Conservation (phyloP, 2,329 filamentous ascomycete genomes). For the Triangularia verruculosa region DNA sequence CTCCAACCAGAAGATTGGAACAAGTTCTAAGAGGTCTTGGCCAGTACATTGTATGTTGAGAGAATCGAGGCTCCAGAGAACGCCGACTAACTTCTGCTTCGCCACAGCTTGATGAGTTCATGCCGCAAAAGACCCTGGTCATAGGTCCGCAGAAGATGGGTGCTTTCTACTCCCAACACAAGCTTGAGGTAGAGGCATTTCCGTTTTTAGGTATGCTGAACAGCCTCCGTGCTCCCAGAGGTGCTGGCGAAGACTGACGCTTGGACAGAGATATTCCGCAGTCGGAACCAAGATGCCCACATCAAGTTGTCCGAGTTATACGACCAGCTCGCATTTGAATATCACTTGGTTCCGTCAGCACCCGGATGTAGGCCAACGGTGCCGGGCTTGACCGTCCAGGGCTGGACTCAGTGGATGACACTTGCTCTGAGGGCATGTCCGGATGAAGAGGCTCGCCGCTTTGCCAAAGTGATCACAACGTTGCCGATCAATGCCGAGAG, state of each 20-base stretch:
- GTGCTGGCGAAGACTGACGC: background rate
- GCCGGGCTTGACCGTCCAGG: constrained; percentile 63
- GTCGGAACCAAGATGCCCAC: constrained; percentile 35
- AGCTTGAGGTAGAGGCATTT: constrained; percentile 62
- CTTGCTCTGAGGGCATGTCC: constrained; percentile 73
- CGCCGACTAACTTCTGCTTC: background rate
- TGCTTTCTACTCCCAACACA: constrained; percentile 67
- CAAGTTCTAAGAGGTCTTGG: constrained; percentile 73
- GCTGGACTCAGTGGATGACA: constrained; percentile 70
- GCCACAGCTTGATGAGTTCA: constrained; percentile 63
- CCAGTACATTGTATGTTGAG: constrained; percentile 60
- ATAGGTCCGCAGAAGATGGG: constrained; percentile 74
- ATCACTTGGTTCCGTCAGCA: constrained; percentile 61
- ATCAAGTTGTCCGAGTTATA: constrained; percentile 59
- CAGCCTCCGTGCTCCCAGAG: background rate
- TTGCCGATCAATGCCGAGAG: constrained; percentile 62
- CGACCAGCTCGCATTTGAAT: constrained; percentile 51
- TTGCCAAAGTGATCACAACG: constrained; percentile 64
- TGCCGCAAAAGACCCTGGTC: constrained; percentile 65
- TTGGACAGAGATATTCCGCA: constrained; percentile 14
- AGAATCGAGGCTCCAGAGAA: background rate
- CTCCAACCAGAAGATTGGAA: constrained; percentile 64
- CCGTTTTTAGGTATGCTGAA: constrained; percentile 60
- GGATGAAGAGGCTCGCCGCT: constrained; percentile 67
- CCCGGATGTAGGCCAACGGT: constrained; percentile 53